Percentiles rank a stretch among this genome's conserved stretches.
Conservation (phyloP, 75 land plant species). For the Sequoiadendron giganteum region DNA sequence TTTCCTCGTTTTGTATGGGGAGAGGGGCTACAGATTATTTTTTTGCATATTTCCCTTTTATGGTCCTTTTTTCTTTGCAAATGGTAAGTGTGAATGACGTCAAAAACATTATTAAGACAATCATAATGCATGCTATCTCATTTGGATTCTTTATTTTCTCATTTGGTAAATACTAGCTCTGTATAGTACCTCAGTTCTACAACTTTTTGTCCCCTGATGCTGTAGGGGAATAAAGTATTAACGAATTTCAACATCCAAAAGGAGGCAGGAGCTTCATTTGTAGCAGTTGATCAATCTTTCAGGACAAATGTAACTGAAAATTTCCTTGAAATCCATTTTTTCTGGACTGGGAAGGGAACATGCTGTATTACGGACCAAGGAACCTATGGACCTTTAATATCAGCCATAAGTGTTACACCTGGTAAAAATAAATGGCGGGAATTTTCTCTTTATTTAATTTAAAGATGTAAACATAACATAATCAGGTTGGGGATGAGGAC, state of each 20-base stretch:
- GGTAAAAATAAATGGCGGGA: constrained; percentile 16
- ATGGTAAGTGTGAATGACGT: neutral
- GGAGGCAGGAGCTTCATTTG: constrained; percentile 43
- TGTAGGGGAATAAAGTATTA: constrained; percentile 42
- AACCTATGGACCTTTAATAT: constrained; percentile 62
- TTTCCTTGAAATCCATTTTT: constrained; percentile 66
- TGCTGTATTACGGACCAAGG: constrained; percentile 63
- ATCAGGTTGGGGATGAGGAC: neutral
- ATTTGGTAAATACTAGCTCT: neutral
- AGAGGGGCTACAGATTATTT: neutral
- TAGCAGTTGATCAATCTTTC: constrained; percentile 30
- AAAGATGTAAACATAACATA: neutral
- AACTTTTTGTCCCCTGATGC: neutral
- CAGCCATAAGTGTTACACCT: constrained; percentile 64
- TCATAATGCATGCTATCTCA: neutral
- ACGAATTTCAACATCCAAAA: constrained; percentile 55
- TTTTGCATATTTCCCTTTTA: neutral
- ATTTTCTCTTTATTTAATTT: neutral
- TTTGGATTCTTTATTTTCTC: neutral
- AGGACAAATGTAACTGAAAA: constrained; percentile 38
- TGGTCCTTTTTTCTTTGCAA: neutral
- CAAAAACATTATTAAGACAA: neutral
- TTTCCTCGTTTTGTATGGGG: neutral
- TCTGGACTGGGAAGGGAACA: constrained; percentile 83
- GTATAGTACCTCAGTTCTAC: neutral